Percentiles rank a stretch among this genome's conserved stretches.
phyloP scores from a whole-genome alignment of 257 asterid species.

The Salvia rosmarinus region DNA sequence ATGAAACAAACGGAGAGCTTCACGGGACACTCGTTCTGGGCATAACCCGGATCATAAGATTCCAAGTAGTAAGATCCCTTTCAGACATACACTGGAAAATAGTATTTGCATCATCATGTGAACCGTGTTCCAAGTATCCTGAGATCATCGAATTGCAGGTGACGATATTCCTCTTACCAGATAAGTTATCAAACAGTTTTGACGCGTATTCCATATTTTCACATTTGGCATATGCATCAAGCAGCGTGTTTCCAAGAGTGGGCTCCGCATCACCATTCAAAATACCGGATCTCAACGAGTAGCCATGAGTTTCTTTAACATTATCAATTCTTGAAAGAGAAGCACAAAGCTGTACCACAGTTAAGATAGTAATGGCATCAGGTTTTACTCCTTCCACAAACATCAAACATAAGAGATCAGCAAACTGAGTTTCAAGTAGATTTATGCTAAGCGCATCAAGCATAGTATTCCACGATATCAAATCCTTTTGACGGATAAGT shows the following conservation, averaged over 20 bases:
- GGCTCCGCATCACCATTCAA: conserved; percentile 48
- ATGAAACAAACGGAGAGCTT: conserved; percentile 57
- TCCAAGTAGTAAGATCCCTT: conserved; percentile 73
- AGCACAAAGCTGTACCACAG: conserved; percentile 51
- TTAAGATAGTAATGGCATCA: conserved; percentile 67
- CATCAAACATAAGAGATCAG: conserved; percentile 54
- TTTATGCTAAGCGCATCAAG: conserved; percentile 64
- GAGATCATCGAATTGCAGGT: conserved; percentile 74
- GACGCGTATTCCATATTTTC: conserved; percentile 59
- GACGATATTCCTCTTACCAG: conserved; percentile 55
- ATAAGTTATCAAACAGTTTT: conserved; percentile 51
- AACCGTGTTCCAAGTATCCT: conserved; percentile 53
- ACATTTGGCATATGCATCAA: conserved; percentile 84
- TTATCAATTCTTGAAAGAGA: conserved; percentile 42
- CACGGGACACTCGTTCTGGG: conserved; percentile 58
- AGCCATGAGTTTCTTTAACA: conserved; percentile 79
- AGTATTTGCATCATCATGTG: conserved; percentile 47
- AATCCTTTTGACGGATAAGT: conserved; percentile 53
- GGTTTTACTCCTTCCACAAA: conserved; percentile 54
- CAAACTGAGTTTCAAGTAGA: conserved; percentile 49
- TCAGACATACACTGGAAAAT: conserved; percentile 59
- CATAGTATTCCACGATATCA: conserved; percentile 84
- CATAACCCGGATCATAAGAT: conserved; percentile 66
- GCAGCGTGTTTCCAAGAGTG: conserved; percentile 64
- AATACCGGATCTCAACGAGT: conserved; percentile 52